These are phyloP conservation scores for Stereum hirsutum DNA, from an alignment of 1,284 basidiomycete species.

Conservation along the genomic window DNA sequence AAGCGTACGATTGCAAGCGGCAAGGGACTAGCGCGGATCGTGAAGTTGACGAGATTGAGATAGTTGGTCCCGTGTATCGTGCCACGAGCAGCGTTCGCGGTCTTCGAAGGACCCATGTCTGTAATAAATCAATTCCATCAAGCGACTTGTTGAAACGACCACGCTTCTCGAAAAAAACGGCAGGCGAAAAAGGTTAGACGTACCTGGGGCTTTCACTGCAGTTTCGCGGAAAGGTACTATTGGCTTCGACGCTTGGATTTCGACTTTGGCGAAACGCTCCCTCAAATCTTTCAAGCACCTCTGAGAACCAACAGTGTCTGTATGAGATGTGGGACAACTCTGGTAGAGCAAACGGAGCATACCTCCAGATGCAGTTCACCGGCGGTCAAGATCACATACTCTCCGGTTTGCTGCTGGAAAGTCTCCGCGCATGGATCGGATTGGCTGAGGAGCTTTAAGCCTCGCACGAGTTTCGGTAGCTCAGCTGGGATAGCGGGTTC, in stretches of 20 bases:
- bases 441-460: conserved; percentile 86
- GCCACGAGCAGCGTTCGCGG: conserved; percentile 64
- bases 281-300: conserved; percentile 92
- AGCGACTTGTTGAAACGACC: no score
- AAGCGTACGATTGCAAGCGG: conserved; percentile 66
- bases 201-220: conserved; percentile 72
- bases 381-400: conserved; percentile 95
- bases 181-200: conserved; percentile 10
- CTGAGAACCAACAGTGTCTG: conserved; percentile 35
- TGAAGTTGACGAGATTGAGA: conserved; percentile 74
- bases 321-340: conserved; percentile 4
- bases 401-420: conserved; percentile 94
- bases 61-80: conserved; percentile 67
- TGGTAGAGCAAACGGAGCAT: conserved; percentile 8
- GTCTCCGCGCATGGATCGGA: conserved; percentile 97
- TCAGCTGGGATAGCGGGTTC: conserved; percentile 88
- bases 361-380: conserved; percentile 97
- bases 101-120: conserved; percentile 89
- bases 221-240: conserved; percentile 99
- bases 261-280: conserved; percentile 90
- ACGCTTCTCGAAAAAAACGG: no score
- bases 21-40: conserved; percentile 76
- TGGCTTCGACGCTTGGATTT: conserved; percentile 90
- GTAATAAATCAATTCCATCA: conserved; percentile 5
- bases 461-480: conserved; percentile 86